Conservation (phyloP, 805 yeast species). For the Kluyveromyces nonfermentans region DNA sequence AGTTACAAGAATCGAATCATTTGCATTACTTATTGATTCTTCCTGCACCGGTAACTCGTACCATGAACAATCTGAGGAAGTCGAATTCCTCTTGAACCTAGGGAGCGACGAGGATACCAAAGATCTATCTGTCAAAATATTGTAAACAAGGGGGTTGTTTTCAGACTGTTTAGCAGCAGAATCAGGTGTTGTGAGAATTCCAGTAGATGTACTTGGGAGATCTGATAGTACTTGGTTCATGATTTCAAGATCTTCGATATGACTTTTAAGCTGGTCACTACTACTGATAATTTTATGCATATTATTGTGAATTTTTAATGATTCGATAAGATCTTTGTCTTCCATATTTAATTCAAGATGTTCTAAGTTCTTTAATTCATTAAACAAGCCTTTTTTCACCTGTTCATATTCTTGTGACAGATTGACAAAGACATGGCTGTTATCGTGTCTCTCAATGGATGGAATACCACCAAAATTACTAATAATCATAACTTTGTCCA, state of each 20-base stretch:
- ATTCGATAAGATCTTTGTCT: constrained; percentile 10
- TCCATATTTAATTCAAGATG: not conserved
- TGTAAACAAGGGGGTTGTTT: constrained; percentile 80
- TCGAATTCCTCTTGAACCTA: constrained; percentile 33
- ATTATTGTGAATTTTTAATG: constrained; percentile 12
- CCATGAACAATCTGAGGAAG: constrained; percentile 13
- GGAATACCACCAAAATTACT: constrained; percentile 90
- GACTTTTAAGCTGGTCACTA: constrained; percentile 33
- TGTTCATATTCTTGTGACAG: constrained; percentile 58
- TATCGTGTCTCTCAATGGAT: constrained; percentile 65
- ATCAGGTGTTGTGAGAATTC: constrained; percentile 76
- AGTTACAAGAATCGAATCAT: constrained; percentile 36
- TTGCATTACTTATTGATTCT: constrained; percentile 3
- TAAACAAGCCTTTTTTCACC: constrained; percentile 7
- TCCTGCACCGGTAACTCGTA: constrained; percentile 10
- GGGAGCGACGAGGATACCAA: constrained; percentile 87
- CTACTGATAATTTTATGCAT: constrained; percentile 10
- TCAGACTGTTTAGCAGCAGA: constrained; percentile 46
- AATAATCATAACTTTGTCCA: constrained; percentile 75
- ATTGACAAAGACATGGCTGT: constrained; percentile 83
- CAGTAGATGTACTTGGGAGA: constrained; percentile 55
- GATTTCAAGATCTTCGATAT: constrained; percentile 54
- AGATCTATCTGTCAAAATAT: constrained; percentile 85
- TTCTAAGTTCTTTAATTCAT: not conserved
- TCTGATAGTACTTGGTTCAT: constrained; percentile 48